Evolutionary conservation across 2,329 filamentous ascomycete species (phyloP), one percentile per base, ranked within the genome.

Genomic region (Trichoderma pleuroti): DNA sequence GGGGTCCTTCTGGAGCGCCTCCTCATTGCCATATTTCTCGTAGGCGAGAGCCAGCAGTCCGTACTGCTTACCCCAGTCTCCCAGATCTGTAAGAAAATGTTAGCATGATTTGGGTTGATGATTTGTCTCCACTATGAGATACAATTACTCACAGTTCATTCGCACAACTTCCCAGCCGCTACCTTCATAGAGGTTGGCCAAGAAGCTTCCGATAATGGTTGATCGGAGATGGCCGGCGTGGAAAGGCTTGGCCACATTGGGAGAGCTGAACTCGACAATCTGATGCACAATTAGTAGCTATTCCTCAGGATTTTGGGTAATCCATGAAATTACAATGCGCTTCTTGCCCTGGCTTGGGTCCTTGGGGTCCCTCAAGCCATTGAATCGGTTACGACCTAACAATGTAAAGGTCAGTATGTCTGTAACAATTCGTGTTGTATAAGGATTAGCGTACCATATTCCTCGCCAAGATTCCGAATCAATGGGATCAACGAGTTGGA

Each of bases 181-280:
- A 36, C 83, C 84, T 75, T 91, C 86, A 78, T 93, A 92, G 21
- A 93, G 81, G 77, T 93, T 93, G 26, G 90, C 84, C 52, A 94
- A 83, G 82, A 93, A 94, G 49, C 91, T 91, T 62, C 92, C 92
- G 72, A 94, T 93, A 77, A 94, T 93, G 46, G 92, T 94, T 75
- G 89, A 92, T 76, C 92, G 86, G 76, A 94, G 83, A 80, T 94
- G 92, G 14, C 91, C 91, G 49, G 91, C 92, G 78, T 93, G 91
- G 83, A 94, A 94, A 28, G 91, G 92, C 82, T 95, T 95, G 59
- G 93, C 93, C 72, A 96, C 94, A 79, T 96, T 96, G 64, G 93
- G 93, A 9, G 91, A 94, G 9, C 91, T 93, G 81, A 95, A 96
- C 77, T 96, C 93, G 76, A 96, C 87, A 65, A 96, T 87, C 77